Evolutionary conservation across 805 yeast species (phyloP).

Genomic region (Wickerhamiella lipophila): DNA sequence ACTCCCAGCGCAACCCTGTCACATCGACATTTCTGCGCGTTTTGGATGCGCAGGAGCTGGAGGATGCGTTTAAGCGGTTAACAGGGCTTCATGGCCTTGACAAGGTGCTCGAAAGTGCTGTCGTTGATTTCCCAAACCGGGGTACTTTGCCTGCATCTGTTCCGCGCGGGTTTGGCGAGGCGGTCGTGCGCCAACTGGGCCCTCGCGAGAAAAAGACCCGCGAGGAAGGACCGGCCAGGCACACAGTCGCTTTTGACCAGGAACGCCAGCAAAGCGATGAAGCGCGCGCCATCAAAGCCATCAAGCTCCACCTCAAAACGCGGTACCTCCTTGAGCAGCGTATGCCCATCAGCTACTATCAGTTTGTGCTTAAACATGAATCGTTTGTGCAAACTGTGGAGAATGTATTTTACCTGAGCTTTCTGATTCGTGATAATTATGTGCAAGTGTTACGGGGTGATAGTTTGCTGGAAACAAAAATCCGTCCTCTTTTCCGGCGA

Average conservation of each 20-base stretch:
- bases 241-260: constrained; percentile 9
- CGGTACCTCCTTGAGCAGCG: background rate
- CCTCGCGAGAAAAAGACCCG: constrained; percentile 21
- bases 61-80: background rate
- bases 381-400: constrained; percentile 74
- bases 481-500: background rate
- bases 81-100: background rate
- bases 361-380: constrained; percentile 54
- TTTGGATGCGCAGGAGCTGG: background rate
- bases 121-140: background rate
- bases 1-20: background rate
- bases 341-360: constrained; percentile 42
- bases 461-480: background rate
- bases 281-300: background rate
- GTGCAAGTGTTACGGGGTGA: background rate
- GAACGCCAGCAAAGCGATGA: constrained; percentile 5
- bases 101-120: background rate
- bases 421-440: constrained; percentile 57
- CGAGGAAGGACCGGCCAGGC: constrained; percentile 9
- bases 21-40: background rate
- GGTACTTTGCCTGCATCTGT: background rate
- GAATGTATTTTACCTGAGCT: constrained; percentile 71
- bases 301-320: background rate
- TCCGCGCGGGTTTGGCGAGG: background rate
- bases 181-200: constrained; percentile 9